phyloP scores from a whole-genome alignment of 2,329 filamentous ascomycete genomes.

The Phialophora verrucosa region DNA sequence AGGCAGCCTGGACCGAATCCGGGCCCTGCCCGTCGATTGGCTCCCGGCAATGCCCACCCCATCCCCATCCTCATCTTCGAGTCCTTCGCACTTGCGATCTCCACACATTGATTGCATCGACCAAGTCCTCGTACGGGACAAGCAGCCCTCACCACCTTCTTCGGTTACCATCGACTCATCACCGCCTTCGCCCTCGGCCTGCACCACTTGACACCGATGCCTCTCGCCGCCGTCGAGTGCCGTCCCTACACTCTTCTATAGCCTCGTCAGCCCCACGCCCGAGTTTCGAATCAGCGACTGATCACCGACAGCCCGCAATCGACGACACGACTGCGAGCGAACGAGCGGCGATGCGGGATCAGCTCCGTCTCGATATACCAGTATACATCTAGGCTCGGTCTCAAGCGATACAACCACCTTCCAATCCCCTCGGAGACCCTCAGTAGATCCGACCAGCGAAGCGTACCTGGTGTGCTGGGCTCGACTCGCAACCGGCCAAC shows the following conservation, averaged over 20 bases:
- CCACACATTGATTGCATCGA: conserved; percentile 15
- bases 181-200: conserved; percentile 3
- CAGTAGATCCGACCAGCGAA: neutral
- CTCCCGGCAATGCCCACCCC: neutral
- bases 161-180: conserved; percentile 7
- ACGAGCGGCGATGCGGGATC: conserved; percentile 21
- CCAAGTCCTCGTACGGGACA: neutral
- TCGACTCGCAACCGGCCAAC: conserved; percentile 2
- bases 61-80: neutral
- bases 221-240: conserved; percentile 1
- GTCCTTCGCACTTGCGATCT: conserved; percentile 8
- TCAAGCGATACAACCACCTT: neutral
- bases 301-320: neutral
- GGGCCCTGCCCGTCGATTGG: neutral
- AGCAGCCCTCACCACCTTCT: conserved; percentile 8
- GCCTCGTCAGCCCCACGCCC: neutral
- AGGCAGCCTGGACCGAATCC: neutral
- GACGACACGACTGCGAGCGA: conserved; percentile 1
- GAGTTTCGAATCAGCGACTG: conserved; percentile 4
- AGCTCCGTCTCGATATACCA: conserved; percentile 7
- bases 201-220: neutral
- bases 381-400: conserved; percentile 7
- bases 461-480: neutral
- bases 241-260: conserved; percentile 1
- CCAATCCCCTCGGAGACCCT: neutral